These are phyloP conservation scores for Rasamsonia emersonii DNA, from an alignment of 2,329 filamentous ascomycete genomes.

Conservation along the genomic window DNA sequence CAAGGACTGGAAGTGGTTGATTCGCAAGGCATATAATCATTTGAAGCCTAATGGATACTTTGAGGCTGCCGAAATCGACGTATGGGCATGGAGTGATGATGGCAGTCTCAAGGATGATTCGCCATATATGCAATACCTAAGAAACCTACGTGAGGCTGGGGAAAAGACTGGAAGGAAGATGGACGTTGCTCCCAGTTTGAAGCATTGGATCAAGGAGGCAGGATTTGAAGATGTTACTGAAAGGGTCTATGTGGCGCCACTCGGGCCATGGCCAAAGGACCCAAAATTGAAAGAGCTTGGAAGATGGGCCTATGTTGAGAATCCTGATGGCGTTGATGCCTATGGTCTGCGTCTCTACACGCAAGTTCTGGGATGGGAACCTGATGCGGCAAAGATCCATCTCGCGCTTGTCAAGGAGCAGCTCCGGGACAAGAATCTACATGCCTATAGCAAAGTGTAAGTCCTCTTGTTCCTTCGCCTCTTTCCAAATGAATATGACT, in stretches of 20 bases:
- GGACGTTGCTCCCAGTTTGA: conserved; percentile 6
- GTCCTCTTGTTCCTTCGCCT: no score
- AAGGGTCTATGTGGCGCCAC: conserved; percentile 5
- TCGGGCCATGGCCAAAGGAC: conserved; percentile 10
- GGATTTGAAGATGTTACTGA: conserved; percentile 8
- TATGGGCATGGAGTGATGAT: conserved; percentile 12
- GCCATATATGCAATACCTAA: conserved; percentile 5
- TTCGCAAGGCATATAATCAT: conserved; percentile 9
- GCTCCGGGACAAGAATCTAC: no score
- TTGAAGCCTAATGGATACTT: conserved; percentile 15
- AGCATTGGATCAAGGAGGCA: conserved; percentile 6
- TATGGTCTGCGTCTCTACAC: conserved; percentile 13
- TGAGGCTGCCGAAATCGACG: conserved; percentile 11
- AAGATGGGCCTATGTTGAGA: conserved; percentile 12
- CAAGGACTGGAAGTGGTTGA: conserved; percentile 7
- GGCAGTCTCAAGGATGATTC: conserved; percentile 7
- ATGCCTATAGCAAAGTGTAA: no score
- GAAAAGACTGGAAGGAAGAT: conserved; percentile 6
- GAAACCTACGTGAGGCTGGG: conserved; percentile 2
- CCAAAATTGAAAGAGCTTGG: conserved; percentile 7
- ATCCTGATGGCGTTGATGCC: conserved; percentile 14
- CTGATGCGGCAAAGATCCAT: conserved; percentile 12
- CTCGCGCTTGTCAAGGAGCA: no score
- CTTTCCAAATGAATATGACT: no score
- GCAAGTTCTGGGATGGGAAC: conserved; percentile 13